phyloP scores from a whole-genome alignment of 768 basidiomycete genomes.

The Tylopilus cervinicoccineus region DNA sequence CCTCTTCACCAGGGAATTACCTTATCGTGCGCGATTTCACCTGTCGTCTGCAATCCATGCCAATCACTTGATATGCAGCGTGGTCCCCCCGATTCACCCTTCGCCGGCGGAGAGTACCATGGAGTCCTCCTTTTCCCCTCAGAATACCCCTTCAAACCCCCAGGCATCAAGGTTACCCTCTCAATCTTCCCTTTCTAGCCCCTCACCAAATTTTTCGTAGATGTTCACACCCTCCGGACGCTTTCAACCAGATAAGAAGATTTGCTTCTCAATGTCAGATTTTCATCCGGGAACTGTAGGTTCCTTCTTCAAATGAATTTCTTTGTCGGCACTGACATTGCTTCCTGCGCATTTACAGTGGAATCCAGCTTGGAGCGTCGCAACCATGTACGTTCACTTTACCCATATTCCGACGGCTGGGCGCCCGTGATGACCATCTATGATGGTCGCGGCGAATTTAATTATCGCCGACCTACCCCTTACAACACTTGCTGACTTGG shows the following conservation, averaged over 20 bases:
- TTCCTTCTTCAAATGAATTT: constrained; percentile 12
- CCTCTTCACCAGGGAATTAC: constrained; percentile 73
- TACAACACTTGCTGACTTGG: constrained; percentile 8
- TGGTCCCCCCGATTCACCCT: constrained; percentile 92
- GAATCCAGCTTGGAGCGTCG: constrained; percentile 95
- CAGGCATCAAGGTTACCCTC: constrained; percentile 83
- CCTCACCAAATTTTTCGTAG: constrained; percentile 37
- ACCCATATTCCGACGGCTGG: constrained; percentile 1
- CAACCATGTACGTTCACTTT: constrained; percentile 70
- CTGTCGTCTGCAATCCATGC: not conserved
- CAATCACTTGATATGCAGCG: constrained; percentile 45
- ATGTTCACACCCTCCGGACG: constrained; percentile 91
- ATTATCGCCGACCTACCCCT: constrained; percentile 8
- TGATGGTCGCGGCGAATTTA: constrained; percentile 13
- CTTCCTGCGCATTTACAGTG: constrained; percentile 45
- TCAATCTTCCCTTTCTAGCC: constrained; percentile 1
- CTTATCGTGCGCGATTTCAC: constrained; percentile 64
- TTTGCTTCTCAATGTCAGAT: constrained; percentile 98
- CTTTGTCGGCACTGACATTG: constrained; percentile 1
- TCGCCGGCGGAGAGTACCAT: constrained; percentile 89
- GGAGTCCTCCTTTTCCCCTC: constrained; percentile 88
- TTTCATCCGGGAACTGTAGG: constrained; percentile 86
- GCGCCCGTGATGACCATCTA: constrained; percentile 8
- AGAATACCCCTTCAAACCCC: constrained; percentile 96
- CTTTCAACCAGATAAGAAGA: constrained; percentile 90